These are phyloP conservation scores for Aureobasidium sp. DNA, from an alignment of 2,329 filamentous ascomycete genomes.

Conservation along the genomic window DNA sequence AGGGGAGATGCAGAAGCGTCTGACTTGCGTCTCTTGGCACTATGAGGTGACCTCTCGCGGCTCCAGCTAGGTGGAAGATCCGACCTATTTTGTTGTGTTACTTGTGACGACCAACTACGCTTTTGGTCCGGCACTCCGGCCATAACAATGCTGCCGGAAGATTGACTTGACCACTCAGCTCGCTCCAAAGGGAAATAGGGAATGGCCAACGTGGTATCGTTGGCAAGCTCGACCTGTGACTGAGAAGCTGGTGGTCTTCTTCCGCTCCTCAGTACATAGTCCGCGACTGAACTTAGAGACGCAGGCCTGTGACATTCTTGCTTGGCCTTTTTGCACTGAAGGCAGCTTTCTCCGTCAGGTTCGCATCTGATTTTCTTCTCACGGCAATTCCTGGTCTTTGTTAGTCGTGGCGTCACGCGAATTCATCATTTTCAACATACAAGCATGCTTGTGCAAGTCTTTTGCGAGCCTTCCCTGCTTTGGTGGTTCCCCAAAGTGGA, in stretches of 20 bases:
- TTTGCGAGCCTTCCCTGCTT: conserved; percentile 94
- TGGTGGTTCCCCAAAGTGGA: conserved; percentile 93
- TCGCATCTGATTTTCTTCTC: conserved; percentile 99
- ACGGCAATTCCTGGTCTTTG: conserved; percentile 68
- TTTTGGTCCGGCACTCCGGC: conserved; percentile 14
- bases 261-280: conserved; percentile 25
- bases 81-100: conserved; percentile 21
- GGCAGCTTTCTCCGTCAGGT: conserved; percentile 85
- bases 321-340: conserved; percentile 94
- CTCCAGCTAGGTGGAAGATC: conserved; percentile 20
- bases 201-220: not conserved
- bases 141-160: conserved; percentile 7
- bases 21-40: conserved; percentile 16
- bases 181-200: not conserved
- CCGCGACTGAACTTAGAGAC: not conserved
- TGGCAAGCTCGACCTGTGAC: conserved; percentile 28
- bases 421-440: conserved; percentile 3
- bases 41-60: conserved; percentile 7
- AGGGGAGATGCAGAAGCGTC: conserved; percentile 8
- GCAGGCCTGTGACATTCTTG: conserved; percentile 81
- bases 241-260: conserved; percentile 31
- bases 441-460: conserved; percentile 91
- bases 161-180: conserved; percentile 19
- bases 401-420: not conserved
- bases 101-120: conserved; percentile 20